phyloP scores from a whole-genome alignment of 257 asterid species.

The Solanum habrochaites region DNA sequence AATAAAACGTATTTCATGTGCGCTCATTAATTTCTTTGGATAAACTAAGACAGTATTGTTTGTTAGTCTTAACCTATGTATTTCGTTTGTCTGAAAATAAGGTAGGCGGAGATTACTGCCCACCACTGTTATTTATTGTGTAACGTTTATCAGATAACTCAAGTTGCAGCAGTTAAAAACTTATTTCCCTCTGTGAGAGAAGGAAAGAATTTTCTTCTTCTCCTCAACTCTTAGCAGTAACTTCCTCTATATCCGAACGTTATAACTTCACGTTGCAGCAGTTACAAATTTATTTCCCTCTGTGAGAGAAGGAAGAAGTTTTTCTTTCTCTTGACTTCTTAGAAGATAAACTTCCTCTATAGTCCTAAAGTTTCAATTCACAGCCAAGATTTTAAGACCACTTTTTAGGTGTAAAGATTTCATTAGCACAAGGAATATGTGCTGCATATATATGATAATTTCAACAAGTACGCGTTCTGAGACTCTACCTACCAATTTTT shows the following conservation, averaged over 20 bases:
- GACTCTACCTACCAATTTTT: slow-evolving; percentile 34
- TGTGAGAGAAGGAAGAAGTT: background rate
- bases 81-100: background rate
- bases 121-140: background rate
- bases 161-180: too few relatives aligned
- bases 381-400: background rate
- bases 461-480: background rate
- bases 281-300: background rate
- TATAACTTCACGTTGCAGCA: background rate
- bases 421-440: background rate
- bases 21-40: background rate
- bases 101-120: background rate
- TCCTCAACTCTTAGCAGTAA: too few relatives aligned
- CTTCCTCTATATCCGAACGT: background rate
- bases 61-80: background rate
- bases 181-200: background rate
- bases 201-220: background rate
- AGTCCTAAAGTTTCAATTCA: background rate
- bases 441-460: background rate
- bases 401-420: background rate
- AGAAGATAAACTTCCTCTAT: background rate
- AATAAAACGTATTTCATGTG: background rate
- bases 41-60: background rate
- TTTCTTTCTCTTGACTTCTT: background rate
- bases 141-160: background rate